A percentile compares a stretch with the other conserved stretches of the same genome.
These are phyloP conservation scores for Fraxinus cuspidata DNA, from an alignment of 257 asterid genomes.

Conservation along the genomic window DNA sequence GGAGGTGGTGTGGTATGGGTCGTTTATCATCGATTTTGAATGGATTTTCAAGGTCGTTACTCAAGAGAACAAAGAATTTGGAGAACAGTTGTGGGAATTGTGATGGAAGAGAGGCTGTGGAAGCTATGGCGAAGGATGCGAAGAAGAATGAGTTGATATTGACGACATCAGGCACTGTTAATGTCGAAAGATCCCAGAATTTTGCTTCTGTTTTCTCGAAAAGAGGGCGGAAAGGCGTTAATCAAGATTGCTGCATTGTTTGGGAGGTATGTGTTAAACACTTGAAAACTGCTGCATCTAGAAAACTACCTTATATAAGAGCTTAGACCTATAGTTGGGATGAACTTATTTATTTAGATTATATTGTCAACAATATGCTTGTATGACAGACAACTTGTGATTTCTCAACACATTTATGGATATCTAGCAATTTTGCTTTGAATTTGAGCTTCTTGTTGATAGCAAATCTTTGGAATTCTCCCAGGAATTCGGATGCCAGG, in stretches of 20 bases:
- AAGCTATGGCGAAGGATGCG: slow-evolving; percentile 63
- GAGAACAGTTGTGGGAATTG: slow-evolving; percentile 25
- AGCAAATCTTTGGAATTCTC: neutral
- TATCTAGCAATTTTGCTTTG: neutral
- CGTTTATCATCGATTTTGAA: slow-evolving; percentile 82
- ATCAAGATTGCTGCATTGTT: slow-evolving; percentile 87
- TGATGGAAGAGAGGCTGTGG: slow-evolving; percentile 64
- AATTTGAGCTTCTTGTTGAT: neutral
- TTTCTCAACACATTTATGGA: neutral
- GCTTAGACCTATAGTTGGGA: neutral
- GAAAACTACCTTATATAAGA: too few species aligned
- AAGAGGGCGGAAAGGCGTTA: slow-evolving; percentile 83
- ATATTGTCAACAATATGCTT: too few species aligned
- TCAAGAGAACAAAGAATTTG: slow-evolving; percentile 36
- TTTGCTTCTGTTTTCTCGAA: slow-evolving; percentile 75
- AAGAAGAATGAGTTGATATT: slow-evolving; percentile 77
- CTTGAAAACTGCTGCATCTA: neutral
- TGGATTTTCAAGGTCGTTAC: slow-evolving; percentile 78
- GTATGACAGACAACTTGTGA: too few species aligned
- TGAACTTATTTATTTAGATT: too few species aligned
- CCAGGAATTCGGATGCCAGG: slow-evolving; percentile 94
- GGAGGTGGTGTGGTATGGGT: slow-evolving; percentile 54
- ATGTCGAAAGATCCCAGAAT: slow-evolving; percentile 68
- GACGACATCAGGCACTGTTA: slow-evolving; percentile 68
- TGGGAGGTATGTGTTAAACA: slow-evolving; percentile 66